Conservation (phyloP, 805 yeast species). For the Ogataea neopini region DNA sequence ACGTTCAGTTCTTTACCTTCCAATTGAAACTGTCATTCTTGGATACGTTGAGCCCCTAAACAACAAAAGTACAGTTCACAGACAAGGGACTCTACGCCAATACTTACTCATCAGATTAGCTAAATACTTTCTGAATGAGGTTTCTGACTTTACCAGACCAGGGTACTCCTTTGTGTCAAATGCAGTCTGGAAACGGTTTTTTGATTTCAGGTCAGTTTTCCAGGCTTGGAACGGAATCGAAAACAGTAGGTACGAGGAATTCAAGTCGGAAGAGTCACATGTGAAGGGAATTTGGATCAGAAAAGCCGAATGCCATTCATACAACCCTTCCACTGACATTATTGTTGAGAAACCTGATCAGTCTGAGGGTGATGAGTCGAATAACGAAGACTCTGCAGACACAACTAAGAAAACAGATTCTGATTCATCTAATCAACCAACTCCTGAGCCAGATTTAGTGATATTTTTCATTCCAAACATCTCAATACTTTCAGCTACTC, state of each 20-base stretch:
- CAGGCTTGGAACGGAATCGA: slow-evolving; percentile 40
- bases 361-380: neutral
- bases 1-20: slow-evolving; percentile 23
- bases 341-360: neutral
- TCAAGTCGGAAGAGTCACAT: slow-evolving; percentile 4
- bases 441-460: slow-evolving; percentile 39
- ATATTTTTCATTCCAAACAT: slow-evolving; percentile 48
- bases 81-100: slow-evolving; percentile 34
- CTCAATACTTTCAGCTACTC: slow-evolving; percentile 35
- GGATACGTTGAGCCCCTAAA: slow-evolving; percentile 36
- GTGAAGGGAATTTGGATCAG: slow-evolving; percentile 26
- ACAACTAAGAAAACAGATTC: neutral
- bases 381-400: neutral
- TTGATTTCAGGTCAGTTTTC: slow-evolving; percentile 32
- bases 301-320: slow-evolving; percentile 25
- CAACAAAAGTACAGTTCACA: slow-evolving; percentile 29
- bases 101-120: slow-evolving; percentile 24
- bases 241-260: slow-evolving; percentile 29
- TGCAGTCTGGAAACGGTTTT: slow-evolving; percentile 34
- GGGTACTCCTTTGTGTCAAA: slow-evolving; percentile 32
- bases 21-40: slow-evolving; percentile 27
- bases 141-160: slow-evolving; percentile 21
- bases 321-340: neutral
- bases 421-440: slow-evolving; percentile 31
- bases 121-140: slow-evolving; percentile 22